Percentiles rank a stretch among this genome's conserved stretches.
phyloP scores from a whole-genome alignment of 495 filamentous ascomycete species.

The Chaetomium fimeti region DNA sequence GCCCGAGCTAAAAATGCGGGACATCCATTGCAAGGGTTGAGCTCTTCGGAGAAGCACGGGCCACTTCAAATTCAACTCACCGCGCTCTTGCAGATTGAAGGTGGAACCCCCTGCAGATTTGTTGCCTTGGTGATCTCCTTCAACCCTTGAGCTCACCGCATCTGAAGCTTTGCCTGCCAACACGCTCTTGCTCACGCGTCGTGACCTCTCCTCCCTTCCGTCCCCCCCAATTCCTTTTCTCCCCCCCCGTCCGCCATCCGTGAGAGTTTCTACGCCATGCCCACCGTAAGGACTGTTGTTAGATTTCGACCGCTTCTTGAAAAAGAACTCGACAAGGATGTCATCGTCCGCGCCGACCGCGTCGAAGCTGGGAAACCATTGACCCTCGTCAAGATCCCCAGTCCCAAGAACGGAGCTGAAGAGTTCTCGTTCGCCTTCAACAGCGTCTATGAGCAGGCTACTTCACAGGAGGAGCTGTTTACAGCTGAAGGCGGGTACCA shows the following conservation, averaged over 20 bases:
- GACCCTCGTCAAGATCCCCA: conserved; percentile 84
- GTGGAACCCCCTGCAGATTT: conserved; percentile 2
- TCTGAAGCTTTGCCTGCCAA: conserved; percentile 2
- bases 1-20: conserved; percentile 12
- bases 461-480: conserved; percentile 82
- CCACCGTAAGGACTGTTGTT: conserved; percentile 76
- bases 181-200: conserved; percentile 1
- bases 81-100: not conserved
- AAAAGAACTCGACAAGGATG: conserved; percentile 76
- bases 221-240: not conserved
- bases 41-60: not conserved
- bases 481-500: conserved; percentile 71
- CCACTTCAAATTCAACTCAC: not conserved
- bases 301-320: conserved; percentile 84
- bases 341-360: conserved; percentile 68
- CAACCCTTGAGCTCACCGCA: conserved; percentile 6
- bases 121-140: conserved; percentile 12
- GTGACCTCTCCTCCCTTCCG: not conserved
- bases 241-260: not conserved
- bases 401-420: conserved; percentile 87
- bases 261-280: conserved; percentile 46
- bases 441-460: conserved; percentile 77
- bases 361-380: conserved; percentile 55
- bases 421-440: conserved; percentile 95
- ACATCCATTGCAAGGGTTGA: too few species aligned